Percentiles rank a stretch among this genome's conserved stretches.
Conservation (phyloP, 208 protist species). For the Porcisia hertigi region DNA sequence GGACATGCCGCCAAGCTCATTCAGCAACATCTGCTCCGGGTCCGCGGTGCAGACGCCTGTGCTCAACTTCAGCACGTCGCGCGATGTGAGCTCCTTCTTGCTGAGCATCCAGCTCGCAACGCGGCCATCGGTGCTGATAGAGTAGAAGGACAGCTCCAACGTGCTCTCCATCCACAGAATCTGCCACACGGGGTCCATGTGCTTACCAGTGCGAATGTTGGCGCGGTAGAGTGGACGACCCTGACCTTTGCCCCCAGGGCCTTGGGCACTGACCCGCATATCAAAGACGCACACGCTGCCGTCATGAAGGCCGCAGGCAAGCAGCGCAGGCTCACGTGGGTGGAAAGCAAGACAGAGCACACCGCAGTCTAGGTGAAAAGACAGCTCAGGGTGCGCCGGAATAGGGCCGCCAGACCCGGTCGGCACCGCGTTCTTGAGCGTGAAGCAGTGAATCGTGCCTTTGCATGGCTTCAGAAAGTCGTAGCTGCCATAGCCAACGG, state of each 20-base stretch:
- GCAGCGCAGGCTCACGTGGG: conserved; percentile 81
- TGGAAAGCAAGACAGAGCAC: conserved; percentile 97
- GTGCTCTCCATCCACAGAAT: conserved; percentile 76
- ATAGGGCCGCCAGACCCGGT: conserved; percentile 48
- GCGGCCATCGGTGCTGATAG: conserved; percentile 95
- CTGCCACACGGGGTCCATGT: conserved; percentile 97
- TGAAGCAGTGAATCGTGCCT: conserved; percentile 95
- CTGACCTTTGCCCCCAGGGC: conserved; percentile 45
- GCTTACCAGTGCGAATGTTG: conserved; percentile 95
- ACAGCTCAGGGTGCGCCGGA: conserved; percentile 93
- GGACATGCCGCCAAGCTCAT: conserved; percentile 93
- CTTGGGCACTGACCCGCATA: conserved; percentile 56
- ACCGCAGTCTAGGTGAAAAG: conserved; percentile 90
- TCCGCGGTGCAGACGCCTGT: conserved; percentile 73
- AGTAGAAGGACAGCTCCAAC: conserved; percentile 92
- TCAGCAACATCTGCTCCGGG: conserved; percentile 85
- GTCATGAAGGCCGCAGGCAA: conserved; percentile 96
- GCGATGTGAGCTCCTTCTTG: conserved; percentile 96
- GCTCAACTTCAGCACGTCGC: conserved; percentile 90
- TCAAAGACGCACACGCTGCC: conserved; percentile 96
- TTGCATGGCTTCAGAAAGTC: conserved; percentile 96
- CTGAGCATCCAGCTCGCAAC: conserved; percentile 94
- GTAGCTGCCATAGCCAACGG: conserved; percentile 97
- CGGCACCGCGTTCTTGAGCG: conserved; percentile 96
- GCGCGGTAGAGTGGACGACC: conserved; percentile 89